phyloP scores from a whole-genome alignment of 2,329 filamentous ascomycete species.

The Fusarium burgessii region DNA sequence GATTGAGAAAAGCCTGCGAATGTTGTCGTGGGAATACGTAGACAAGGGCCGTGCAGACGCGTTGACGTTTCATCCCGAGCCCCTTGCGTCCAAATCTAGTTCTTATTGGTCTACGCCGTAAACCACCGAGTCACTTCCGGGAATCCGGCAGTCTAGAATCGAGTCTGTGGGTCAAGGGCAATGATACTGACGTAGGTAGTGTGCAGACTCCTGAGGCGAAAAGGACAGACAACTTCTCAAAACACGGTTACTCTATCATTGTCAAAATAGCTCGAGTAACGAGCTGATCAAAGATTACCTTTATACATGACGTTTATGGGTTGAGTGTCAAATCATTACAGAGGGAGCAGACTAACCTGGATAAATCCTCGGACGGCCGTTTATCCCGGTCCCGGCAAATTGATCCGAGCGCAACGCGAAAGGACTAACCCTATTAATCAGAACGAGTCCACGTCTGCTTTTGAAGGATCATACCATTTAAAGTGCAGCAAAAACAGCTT shows the following conservation, averaged over 20 bases:
- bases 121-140: neutral
- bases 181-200: neutral
- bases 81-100: neutral
- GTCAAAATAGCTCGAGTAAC: too few species aligned
- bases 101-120: neutral
- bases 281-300: too few species aligned
- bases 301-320: too few species aligned
- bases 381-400: neutral
- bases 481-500: neutral
- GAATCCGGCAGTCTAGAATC: neutral
- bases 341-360: neutral
- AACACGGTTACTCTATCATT: too few species aligned
- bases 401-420: neutral
- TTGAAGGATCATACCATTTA: neutral
- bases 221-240: neutral
- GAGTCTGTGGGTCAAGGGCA: neutral
- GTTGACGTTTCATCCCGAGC: neutral
- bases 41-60: neutral
- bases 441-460: neutral
- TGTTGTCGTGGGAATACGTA: neutral
- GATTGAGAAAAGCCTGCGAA: accelerated
- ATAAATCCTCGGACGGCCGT: neutral
- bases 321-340: too few species aligned
- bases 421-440: neutral
- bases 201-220: accelerated